Evolutionary conservation across 176 grass and related monocot species (phyloP).

Genomic region (Bromus sterilis): DNA sequence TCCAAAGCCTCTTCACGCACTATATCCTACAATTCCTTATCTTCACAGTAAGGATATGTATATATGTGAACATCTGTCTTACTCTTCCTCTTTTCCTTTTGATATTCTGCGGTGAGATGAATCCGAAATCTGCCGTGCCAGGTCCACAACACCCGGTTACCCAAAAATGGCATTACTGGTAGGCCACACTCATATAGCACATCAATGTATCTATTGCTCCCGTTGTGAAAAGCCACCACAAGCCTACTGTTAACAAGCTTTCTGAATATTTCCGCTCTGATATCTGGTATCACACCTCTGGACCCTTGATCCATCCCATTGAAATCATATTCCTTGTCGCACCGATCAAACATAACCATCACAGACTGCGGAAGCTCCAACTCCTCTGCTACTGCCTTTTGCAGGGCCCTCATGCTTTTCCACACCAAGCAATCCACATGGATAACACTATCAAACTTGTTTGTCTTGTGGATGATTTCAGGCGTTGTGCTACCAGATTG

Average conservation of each 20-base stretch:
- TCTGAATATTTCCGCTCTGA: fast-evolving
- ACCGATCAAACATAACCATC: background rate
- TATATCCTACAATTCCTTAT: background rate
- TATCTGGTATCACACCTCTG: background rate
- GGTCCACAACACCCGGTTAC: background rate
- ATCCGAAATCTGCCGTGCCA: background rate
- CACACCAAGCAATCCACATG: too few species aligned
- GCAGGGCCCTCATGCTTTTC: too few species aligned
- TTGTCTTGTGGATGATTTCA: background rate
- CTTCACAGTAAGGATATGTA: background rate
- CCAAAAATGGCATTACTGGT: fast-evolving
- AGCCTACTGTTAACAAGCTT: fast-evolving
- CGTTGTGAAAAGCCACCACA: too few species aligned
- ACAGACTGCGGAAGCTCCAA: background rate
- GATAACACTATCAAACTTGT: background rate
- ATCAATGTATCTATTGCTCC: background rate
- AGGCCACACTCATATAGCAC: background rate
- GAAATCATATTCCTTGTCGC: background rate
- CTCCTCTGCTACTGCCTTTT: background rate
- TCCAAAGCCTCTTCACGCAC: background rate
- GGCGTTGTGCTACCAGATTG: background rate
- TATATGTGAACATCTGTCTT: background rate
- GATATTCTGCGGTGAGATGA: too few species aligned
- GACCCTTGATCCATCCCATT: too few species aligned
- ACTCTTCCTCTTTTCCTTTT: fast-evolving